Evolutionary conservation across 2,329 filamentous ascomycete genomes (phyloP).

Genomic region (Aspergillus ibericus): DNA sequence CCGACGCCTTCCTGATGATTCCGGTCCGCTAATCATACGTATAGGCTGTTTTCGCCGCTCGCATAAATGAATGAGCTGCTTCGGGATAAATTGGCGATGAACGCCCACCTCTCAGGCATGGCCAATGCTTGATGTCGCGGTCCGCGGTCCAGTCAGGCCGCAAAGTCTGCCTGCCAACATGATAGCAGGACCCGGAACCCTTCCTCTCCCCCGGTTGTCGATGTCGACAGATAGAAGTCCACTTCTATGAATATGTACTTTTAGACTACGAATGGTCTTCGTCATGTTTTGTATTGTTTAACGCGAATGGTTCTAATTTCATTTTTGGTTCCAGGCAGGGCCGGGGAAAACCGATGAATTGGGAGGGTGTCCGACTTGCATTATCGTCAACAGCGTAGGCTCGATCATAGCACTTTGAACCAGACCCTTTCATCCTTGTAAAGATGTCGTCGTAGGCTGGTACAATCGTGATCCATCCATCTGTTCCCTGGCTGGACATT

Average conservation of each 20-base stretch:
- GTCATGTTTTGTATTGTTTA: slow-evolving; percentile 14
- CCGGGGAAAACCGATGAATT: not conserved
- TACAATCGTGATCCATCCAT: not conserved
- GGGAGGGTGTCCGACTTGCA: not conserved
- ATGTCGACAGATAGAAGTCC: slow-evolving; percentile 12
- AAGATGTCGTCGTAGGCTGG: not conserved
- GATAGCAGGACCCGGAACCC: not conserved
- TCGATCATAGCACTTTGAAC: not conserved
- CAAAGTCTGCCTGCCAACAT: not conserved
- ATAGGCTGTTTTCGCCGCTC: slow-evolving; percentile 46
- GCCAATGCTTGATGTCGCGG: not conserved
- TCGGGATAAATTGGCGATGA: not conserved
- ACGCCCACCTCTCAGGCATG: no score
- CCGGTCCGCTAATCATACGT: slow-evolving; percentile 16
- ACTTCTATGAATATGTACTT: slow-evolving; percentile 28
- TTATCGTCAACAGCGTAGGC: not conserved
- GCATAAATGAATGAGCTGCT: slow-evolving; percentile 31
- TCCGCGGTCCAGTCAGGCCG: not conserved
- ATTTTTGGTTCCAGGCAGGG: not conserved
- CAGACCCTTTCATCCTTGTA: not conserved
- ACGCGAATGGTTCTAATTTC: slow-evolving; percentile 1
- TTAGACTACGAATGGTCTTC: slow-evolving; percentile 19
- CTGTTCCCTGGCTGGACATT: not conserved
- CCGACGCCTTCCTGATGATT: not conserved
- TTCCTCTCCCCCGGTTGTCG: not conserved